Conservation (phyloP, 768 basidiomycete genomes). For the Leccinum rimulosum region DNA sequence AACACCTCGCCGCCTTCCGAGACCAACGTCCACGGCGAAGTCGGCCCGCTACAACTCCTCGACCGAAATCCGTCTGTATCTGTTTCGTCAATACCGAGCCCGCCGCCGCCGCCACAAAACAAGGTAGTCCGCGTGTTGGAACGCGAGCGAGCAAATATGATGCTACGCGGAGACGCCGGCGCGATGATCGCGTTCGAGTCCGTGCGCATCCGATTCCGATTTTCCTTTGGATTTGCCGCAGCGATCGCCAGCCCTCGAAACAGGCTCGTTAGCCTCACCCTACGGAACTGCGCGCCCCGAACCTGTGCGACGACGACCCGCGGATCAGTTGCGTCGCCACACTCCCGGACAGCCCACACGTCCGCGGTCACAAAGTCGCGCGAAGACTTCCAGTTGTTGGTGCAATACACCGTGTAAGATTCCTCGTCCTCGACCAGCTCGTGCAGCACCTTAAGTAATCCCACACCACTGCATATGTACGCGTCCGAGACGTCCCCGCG, state of each 20-base stretch:
- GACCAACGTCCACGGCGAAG: slow-evolving; percentile 42
- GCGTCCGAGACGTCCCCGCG: slow-evolving; percentile 49
- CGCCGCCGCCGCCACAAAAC: slow-evolving; percentile 2
- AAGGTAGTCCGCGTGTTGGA: slow-evolving; percentile 24
- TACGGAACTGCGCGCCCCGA: slow-evolving; percentile 58
- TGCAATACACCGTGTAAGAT: slow-evolving; percentile 53
- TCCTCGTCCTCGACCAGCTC: slow-evolving; percentile 39
- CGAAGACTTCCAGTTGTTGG: slow-evolving; percentile 40
- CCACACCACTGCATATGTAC: slow-evolving; percentile 62
- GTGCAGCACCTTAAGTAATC: slow-evolving; percentile 45
- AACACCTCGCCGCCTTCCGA: slow-evolving; percentile 23
- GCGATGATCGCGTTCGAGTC: slow-evolving; percentile 29
- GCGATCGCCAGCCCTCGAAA: slow-evolving; percentile 41
- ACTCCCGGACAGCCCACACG: slow-evolving; percentile 45
- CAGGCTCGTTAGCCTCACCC: slow-evolving; percentile 50
- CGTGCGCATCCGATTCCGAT: slow-evolving; percentile 19
- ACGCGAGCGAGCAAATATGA: slow-evolving; percentile 30
- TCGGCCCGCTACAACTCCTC: slow-evolving; percentile 17
- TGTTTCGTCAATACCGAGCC: slow-evolving; percentile 6
- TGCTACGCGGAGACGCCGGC: slow-evolving; percentile 24
- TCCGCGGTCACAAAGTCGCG: slow-evolving; percentile 50
- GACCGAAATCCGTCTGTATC: slow-evolving; percentile 6
- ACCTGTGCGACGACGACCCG: slow-evolving; percentile 51
- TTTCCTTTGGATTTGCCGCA: slow-evolving; percentile 20
- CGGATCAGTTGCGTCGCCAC: slow-evolving; percentile 16